phyloP scores from a whole-genome alignment of 495 filamentous ascomycete species.

The Achaetomiella virescens region DNA sequence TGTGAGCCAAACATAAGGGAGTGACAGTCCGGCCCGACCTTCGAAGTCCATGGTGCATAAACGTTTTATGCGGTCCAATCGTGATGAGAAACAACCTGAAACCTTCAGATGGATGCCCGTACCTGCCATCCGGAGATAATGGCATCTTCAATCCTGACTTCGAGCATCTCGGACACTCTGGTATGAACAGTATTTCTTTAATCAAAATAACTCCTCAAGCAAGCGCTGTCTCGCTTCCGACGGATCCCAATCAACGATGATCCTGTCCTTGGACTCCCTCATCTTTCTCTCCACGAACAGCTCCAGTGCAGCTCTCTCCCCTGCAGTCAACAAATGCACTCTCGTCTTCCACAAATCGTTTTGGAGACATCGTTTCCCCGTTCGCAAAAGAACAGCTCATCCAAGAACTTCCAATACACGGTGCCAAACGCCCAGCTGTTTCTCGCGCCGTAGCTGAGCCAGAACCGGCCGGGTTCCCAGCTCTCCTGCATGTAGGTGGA shows the following conservation, averaged over 20 bases:
- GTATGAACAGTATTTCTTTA: no score
- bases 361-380: not conserved
- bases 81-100: no score
- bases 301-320: no score
- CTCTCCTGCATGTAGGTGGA: not conserved
- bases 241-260: not conserved
- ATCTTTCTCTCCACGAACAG: constrained; percentile 1
- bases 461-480: constrained; percentile 28
- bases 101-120: no score
- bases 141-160: no score
- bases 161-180: no score
- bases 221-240: not conserved
- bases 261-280: not conserved
- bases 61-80: no score
- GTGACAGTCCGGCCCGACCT: no score
- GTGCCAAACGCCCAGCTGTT: constrained; percentile 31
- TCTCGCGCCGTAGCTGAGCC: constrained; percentile 27
- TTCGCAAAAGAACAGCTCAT: constrained; percentile 22
- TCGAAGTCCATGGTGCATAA: no score
- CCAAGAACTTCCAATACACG: constrained; percentile 24
- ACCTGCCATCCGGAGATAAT: no score
- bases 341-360: not conserved
- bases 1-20: no score
- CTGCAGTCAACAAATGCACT: no score
- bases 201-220: not conserved